Evolutionary conservation across 371 early-diverging fungal species (phyloP), one percentile per base, ranked within the genome.

Genomic region (Catenaria anguillulae): DNA sequence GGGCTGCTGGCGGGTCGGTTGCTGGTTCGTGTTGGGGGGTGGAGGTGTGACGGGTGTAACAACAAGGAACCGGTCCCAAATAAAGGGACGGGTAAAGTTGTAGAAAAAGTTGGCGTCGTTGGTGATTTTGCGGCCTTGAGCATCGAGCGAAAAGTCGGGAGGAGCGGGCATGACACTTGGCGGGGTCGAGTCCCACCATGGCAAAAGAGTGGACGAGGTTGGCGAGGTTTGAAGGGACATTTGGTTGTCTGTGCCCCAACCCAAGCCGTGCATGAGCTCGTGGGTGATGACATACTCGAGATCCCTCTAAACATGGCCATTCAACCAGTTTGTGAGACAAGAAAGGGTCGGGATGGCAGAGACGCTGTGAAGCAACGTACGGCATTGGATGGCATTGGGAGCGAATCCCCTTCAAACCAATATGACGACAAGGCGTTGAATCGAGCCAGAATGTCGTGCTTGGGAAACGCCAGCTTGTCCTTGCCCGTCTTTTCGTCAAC

Each of bases 11-110:
- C n/a, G n/a, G n/a, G n/a, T n/a, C n/a, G n/a, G n/a, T n/a, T n/a
- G n/a, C n/a, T n/a, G n/a, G n/a, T n/a, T n/a, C n/a, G n/a, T n/a
- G n/a, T n/a, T n/a, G n/a, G n/a, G n/a, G n/a, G n/a, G n/a, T n/a
- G n/a, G n/a, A n/a, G n/a, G n/a, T n/a, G n/a, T n/a, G n/a, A n/a
- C n/a, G n/a, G n/a, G n/a, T n/a, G n/a, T n/a, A n/a, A n/a, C n/a
- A n/a, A n/a, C n/a, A n/a, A n/a, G n/a, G 42, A 33, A 58, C 34
- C 58, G 58, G 26, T 33, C 34, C 58, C 58, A 58, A 1, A 58
- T 33, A 2, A 26, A 24, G 12, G 58, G 58, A 23, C 29, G 26
- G 2, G 37, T 13, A 10, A 36, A 33, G 13, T n/a, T n/a, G 37
- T 24, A 58, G 26, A 33, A 58, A 6, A 37, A 15, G 19, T 56